phyloP scores from a whole-genome alignment of 2,329 filamentous ascomycete species.

The Fusarium ramigenum region DNA sequence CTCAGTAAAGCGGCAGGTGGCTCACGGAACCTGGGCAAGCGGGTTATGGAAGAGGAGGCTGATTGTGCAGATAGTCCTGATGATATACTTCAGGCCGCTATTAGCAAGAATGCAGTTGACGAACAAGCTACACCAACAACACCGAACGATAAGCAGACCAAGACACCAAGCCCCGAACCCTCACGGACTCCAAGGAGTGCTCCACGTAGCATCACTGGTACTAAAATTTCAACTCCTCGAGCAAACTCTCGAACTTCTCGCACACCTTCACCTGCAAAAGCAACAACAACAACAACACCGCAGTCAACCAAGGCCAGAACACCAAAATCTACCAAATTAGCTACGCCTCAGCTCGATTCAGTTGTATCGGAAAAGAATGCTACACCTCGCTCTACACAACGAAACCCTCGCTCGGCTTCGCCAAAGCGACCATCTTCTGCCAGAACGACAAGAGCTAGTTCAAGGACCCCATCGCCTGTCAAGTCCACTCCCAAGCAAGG shows the following conservation, averaged over 20 bases:
- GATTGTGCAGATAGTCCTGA: conserved; percentile 57
- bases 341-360: conserved; percentile 35
- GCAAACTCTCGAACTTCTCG: conserved; percentile 29
- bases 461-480: conserved; percentile 39
- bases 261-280: conserved; percentile 42
- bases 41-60: conserved; percentile 67
- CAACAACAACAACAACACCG: conserved; percentile 28
- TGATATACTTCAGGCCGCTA: conserved; percentile 48
- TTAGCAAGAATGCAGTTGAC: conserved; percentile 34
- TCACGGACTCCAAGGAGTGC: conserved; percentile 62
- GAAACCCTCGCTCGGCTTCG: conserved; percentile 34
- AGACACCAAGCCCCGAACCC: conserved; percentile 63
- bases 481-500: conserved; percentile 42
- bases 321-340: conserved; percentile 39
- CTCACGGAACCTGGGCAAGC: conserved; percentile 57
- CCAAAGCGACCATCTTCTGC: conserved; percentile 25
- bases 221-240: conserved; percentile 54
- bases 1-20: conserved; percentile 51
- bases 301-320: conserved; percentile 38
- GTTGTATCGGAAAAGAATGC: conserved; percentile 13
- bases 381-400: conserved; percentile 26
- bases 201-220: conserved; percentile 57
- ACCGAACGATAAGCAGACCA: conserved; percentile 38
- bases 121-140: conserved; percentile 42
- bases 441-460: conserved; percentile 19